Evolutionary conservation across 352 stramenopile genomes (phyloP).

Genomic region (Pythium scleroteichum): DNA sequence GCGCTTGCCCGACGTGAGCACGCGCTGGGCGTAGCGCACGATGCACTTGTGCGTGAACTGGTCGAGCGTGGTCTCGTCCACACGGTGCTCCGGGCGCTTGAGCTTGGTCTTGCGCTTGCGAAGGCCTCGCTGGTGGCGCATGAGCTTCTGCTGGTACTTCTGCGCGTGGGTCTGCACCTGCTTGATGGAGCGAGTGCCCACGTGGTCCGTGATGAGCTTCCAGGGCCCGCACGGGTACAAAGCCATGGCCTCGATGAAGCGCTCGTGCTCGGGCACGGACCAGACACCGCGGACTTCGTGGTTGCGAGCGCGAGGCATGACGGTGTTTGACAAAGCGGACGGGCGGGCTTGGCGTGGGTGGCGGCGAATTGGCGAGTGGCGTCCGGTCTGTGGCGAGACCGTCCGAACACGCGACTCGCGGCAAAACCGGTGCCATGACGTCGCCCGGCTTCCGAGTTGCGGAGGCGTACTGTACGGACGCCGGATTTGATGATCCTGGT

Average conservation of each 20-base stretch:
- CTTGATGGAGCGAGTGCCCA: constrained; percentile 76
- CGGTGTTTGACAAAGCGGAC: too few species aligned
- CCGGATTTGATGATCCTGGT: constrained; percentile 2
- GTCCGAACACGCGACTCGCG: not conserved
- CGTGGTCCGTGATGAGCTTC: constrained; percentile 68
- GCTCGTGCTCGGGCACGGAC: constrained; percentile 72
- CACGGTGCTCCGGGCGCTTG: constrained; percentile 26
- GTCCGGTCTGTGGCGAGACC: not conserved
- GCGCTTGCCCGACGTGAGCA: not conserved
- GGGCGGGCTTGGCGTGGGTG: not conserved
- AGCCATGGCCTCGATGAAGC: constrained; percentile 79
- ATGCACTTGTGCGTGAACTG: constrained; percentile 26
- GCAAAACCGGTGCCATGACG: not conserved
- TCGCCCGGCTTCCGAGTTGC: not conserved
- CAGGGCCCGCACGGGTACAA: constrained; percentile 68
- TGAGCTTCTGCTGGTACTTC: constrained; percentile 86
- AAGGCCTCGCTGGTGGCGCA: constrained; percentile 65
- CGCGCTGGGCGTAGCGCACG: constrained; percentile 16
- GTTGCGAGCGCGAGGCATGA: constrained; percentile 5
- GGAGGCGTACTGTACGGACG: too few species aligned
- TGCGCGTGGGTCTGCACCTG: constrained; percentile 81
- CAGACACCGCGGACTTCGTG: constrained; percentile 48
- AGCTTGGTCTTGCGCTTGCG: constrained; percentile 63
- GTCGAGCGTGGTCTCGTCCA: constrained; percentile 18
- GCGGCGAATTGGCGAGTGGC: constrained; percentile 12